phyloP scores from a whole-genome alignment of 2,329 filamentous ascomycete genomes.

The Xylariaceae sp. region DNA sequence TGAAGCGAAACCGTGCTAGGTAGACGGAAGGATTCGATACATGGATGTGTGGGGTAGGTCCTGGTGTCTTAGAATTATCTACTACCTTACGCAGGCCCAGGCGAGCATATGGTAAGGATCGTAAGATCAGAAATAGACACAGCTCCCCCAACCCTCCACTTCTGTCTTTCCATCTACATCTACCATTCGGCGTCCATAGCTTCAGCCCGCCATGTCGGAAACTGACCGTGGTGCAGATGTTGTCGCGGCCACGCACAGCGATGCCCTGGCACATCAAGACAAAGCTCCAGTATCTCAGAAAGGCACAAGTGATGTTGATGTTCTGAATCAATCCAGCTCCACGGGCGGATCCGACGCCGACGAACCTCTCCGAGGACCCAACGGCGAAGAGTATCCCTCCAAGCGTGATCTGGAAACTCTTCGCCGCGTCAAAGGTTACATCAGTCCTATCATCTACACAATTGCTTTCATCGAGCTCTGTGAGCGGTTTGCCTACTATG shows the following conservation, averaged over 20 bases:
- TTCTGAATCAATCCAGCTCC: not conserved
- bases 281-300: constrained; percentile 9
- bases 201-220: constrained; percentile 17
- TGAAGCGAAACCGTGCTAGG: too few species aligned
- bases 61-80: too few species aligned
- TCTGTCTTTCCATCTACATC: too few species aligned
- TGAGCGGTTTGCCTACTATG: constrained; percentile 63
- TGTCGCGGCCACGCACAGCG: constrained; percentile 15
- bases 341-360: constrained; percentile 20
- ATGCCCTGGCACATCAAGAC: constrained; percentile 8
- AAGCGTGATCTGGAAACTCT: constrained; percentile 18
- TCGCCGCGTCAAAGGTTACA: constrained; percentile 19
- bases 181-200: too few species aligned
- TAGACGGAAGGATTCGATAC: too few species aligned
- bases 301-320: constrained; percentile 11
- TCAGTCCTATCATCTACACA: constrained; percentile 19
- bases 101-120: too few species aligned
- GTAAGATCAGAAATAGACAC: too few species aligned
- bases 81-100: too few species aligned
- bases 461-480: constrained; percentile 29
- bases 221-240: constrained; percentile 14
- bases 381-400: constrained; percentile 22
- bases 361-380: constrained; percentile 23
- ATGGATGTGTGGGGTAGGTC: too few species aligned
- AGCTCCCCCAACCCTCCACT: too few species aligned